Percentiles rank a stretch among this genome's conserved stretches.
phyloP scores from a whole-genome alignment of 1,284 basidiomycete species.

The Sparassis latifolia region DNA sequence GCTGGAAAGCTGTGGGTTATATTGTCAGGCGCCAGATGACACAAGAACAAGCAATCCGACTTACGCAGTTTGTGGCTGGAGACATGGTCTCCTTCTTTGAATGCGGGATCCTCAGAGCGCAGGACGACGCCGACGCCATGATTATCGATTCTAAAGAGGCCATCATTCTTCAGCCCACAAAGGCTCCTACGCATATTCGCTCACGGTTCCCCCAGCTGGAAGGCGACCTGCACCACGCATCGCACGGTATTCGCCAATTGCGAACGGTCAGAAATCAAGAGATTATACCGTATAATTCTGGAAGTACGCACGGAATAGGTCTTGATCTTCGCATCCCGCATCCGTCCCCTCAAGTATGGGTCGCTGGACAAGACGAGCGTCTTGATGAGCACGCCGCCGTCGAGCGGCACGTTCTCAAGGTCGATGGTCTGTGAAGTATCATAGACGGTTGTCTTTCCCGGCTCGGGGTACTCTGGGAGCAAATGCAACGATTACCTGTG shows the following conservation, averaged over 20 bases:
- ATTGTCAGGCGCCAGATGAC: not conserved
- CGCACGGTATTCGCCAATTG: not conserved
- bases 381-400: conserved; percentile 49
- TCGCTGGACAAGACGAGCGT: conserved; percentile 41
- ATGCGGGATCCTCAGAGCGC: conserved; percentile 33
- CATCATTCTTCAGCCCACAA: not conserved
- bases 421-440: conserved; percentile 43
- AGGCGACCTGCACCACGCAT: not conserved
- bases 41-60: not conserved
- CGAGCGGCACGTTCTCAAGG: conserved; percentile 36
- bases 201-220: conserved; percentile 36
- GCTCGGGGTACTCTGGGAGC: conserved; percentile 34
- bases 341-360: conserved; percentile 37
- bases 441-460: conserved; percentile 41
- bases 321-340: conserved; percentile 25
- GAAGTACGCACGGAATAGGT: conserved; percentile 19
- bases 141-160: conserved; percentile 8
- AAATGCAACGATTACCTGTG: not conserved
- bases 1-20: conserved; percentile 14
- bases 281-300: not conserved
- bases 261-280: no score
- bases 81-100: conserved; percentile 39
- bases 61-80: conserved; percentile 26
- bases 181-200: conserved; percentile 5
- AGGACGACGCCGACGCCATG: conserved; percentile 37